These are phyloP conservation scores for Kwoniella bestiolae DNA, from an alignment of 768 basidiomycete genomes.

Conservation along the genomic window DNA sequence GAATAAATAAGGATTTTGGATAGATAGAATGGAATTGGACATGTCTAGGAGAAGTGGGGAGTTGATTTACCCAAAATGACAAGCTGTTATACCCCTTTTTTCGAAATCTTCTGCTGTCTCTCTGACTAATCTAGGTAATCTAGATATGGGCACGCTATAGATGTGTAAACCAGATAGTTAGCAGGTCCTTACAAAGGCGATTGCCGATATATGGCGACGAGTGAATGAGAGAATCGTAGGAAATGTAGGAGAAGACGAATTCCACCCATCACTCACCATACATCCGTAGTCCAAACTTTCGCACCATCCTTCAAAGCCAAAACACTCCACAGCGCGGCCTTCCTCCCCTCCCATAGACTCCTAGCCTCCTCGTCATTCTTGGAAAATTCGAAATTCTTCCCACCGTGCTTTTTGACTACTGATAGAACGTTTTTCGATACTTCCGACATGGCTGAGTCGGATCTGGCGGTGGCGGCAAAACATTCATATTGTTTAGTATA, in stretches of 20 bases:
- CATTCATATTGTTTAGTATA: not conserved
- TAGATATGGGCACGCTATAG: slow-evolving; percentile 60
- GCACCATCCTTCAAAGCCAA: slow-evolving; percentile 68
- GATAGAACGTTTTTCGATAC: slow-evolving; percentile 66
- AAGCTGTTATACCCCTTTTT: slow-evolving; percentile 65
- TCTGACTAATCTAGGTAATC: slow-evolving; percentile 59
- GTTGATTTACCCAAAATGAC: slow-evolving; percentile 52
- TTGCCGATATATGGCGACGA: no score
- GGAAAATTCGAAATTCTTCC: slow-evolving; percentile 73
- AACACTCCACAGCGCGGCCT: slow-evolving; percentile 77
- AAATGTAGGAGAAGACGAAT: not conserved
- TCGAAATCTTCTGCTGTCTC: slow-evolving; percentile 80
- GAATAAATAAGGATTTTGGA: no score
- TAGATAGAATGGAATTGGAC: no score
- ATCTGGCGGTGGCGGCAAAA: slow-evolving; percentile 38
- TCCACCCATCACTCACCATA: slow-evolving; percentile 67
- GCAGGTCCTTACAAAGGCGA: no score
- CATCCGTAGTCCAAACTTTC: slow-evolving; percentile 84
- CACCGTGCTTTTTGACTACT: slow-evolving; percentile 71
- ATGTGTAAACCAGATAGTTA: no score
- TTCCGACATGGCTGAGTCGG: slow-evolving; percentile 63
- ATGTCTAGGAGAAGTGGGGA: not conserved
- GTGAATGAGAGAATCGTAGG: no score
- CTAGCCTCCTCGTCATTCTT: slow-evolving; percentile 74
- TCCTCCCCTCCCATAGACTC: slow-evolving; percentile 80